Conservation (phyloP, 177 flowering plant species). For the Tripterygium wilfordii region DNA sequence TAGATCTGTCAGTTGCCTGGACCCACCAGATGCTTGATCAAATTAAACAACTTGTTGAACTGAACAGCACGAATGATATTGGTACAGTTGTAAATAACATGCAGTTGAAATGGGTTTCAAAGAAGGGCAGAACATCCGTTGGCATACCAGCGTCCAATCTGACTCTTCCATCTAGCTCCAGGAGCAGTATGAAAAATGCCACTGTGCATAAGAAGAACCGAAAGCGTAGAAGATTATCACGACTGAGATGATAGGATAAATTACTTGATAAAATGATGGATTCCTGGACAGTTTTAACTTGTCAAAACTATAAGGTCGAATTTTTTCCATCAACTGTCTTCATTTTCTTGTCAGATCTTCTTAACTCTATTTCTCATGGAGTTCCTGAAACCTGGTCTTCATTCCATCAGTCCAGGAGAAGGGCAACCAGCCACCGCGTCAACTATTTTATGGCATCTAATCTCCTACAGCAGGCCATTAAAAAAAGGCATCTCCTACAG, state of each 20-base stretch:
- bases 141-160: constrained; percentile 39
- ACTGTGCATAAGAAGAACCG: constrained; percentile 27
- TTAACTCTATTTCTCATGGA: no score
- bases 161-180: constrained; percentile 35
- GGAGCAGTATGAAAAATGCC: constrained; percentile 16
- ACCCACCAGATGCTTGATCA: constrained; percentile 65
- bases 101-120: constrained; percentile 71
- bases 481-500: no score
- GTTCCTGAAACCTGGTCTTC: no score
- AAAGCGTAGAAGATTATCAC: constrained; percentile 65
- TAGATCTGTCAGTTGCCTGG: constrained; percentile 81
- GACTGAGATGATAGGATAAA: constrained; percentile 28
- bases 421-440: no score
- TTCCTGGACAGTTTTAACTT: constrained; percentile 1
- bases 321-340: no score
- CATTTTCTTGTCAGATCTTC: no score
- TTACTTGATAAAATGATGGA: neutral
- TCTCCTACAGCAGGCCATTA: no score
- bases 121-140: constrained; percentile 54
- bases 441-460: no score
- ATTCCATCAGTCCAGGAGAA: no score
- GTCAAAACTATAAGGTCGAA: no score
- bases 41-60: constrained; percentile 64
- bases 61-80: constrained; percentile 49
- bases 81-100: constrained; percentile 55